A percentile compares a stretch with the other conserved stretches of the same genome.
Conservation (phyloP, 2,329 filamentous ascomycete genomes). For the Pestalotiopsis sp. region DNA sequence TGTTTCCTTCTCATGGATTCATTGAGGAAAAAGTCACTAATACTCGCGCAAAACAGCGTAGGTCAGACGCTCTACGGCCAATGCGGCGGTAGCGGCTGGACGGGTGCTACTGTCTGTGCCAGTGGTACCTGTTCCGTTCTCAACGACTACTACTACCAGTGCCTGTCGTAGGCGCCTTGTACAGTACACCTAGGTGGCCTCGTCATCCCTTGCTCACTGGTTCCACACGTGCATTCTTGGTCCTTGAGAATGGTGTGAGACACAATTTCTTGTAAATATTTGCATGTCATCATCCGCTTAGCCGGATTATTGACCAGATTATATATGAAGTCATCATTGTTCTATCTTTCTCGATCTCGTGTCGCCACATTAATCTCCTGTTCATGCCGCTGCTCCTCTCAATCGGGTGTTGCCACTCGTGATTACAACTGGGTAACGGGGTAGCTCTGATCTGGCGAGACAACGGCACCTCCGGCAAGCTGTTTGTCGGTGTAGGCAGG, state of each 20-base stretch:
- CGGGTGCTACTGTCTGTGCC: conserved; percentile 4
- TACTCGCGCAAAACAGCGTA: neutral
- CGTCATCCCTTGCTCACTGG: neutral
- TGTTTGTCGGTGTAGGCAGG: conserved; percentile 57
- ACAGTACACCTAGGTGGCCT: neutral
- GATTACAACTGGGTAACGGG: conserved; percentile 5
- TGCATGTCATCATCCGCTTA: neutral
- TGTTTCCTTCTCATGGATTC: neutral
- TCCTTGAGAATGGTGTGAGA: neutral
- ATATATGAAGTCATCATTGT: neutral
- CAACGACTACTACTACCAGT: conserved; percentile 11
- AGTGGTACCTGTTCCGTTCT: conserved; percentile 2
- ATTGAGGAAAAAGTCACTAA: conserved; percentile 1
- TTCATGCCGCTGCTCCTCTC: neutral
- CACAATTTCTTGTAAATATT: conserved; percentile 5
- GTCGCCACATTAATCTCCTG: neutral
- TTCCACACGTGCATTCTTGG: neutral
- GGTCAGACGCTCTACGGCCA: conserved; percentile 8
- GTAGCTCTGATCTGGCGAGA: conserved; percentile 17
- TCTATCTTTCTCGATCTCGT: neutral
- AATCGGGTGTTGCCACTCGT: neutral
- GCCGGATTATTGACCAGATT: neutral
- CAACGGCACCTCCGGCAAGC: conserved; percentile 16
- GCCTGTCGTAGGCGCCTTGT: neutral
- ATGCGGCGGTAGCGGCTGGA: conserved; percentile 2